Evolutionary conservation across 2,329 filamentous ascomycete genomes (phyloP), one percentile per base, ranked within the genome.

Genomic region (Pseudomassariella vexata): DNA sequence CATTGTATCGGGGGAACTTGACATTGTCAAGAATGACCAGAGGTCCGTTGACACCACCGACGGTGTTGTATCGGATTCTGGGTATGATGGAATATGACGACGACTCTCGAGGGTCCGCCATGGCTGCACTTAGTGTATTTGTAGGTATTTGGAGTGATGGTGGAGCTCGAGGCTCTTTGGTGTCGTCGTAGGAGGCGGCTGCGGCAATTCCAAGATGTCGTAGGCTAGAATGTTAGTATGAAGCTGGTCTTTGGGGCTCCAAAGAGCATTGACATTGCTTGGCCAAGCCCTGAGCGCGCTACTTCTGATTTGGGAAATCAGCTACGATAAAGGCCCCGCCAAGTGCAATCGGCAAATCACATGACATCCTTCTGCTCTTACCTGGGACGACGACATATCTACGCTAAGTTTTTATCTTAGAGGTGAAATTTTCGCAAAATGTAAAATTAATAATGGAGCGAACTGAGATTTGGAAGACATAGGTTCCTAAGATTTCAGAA

Each of bases 21-120:
- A 98, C 90, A 76, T 94, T 94, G 60, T 96, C 92, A 48, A 98
- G 77, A 56, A 98, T 90, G 57, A 98, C 92, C 63, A 98, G 77
- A 53, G 92, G 92, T 38, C 92, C 92, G 68, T 98, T 98, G 65
- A 98, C 82, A 70, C 90, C 90, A 56, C 88, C 86, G 58, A 98
- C 88, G 51, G 92, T 98, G 72, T 98, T 98, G 79, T 98, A 98
- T 55, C 84, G 81, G 65, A 96, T 63, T 52, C 73, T 65, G 38
- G 74, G 74, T 47, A 68, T 59, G 50, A 78, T 64, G 41, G 70
- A 74, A 61, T 77, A 78, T 43, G 72, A 74, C 38, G 70, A 73
- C 42, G 73, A 66, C 49, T 73, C 70, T 56, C 73, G 68, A 36
- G 70, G 69, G 59, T 78, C 74, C 52, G 62, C 53, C 69, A 73